phyloP scores from a whole-genome alignment of 1,284 basidiomycete genomes.

The Ustilago xerochloae region DNA sequence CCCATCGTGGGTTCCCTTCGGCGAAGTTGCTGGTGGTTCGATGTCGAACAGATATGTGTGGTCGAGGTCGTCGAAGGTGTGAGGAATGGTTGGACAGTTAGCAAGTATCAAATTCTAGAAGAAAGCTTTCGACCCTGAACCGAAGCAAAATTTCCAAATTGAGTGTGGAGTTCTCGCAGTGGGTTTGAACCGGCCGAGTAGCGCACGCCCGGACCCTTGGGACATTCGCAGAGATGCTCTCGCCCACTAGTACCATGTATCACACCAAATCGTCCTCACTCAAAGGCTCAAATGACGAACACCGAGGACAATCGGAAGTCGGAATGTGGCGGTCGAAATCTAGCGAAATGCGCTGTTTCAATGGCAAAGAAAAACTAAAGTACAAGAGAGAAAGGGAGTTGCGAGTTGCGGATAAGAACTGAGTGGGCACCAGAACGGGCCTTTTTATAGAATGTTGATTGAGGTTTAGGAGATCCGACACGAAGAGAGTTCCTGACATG shows the following conservation, averaged over 20 bases:
- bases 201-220: neutral
- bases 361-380: slow-evolving; percentile 5
- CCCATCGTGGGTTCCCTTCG: slow-evolving; percentile 4
- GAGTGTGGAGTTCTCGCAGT: neutral
- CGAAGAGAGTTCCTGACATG: too few relatives aligned
- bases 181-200: neutral
- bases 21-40: neutral
- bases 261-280: too few relatives aligned
- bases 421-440: neutral
- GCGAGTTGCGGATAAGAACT: slow-evolving; percentile 6
- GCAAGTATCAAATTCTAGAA: slow-evolving; percentile 5
- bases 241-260: too few relatives aligned
- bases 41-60: neutral
- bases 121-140: neutral
- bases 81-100: neutral
- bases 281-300: too few relatives aligned
- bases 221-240: too few relatives aligned
- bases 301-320: too few relatives aligned
- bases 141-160: neutral
- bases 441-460: neutral
- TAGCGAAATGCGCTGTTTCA: neutral
- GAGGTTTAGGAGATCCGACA: too few relatives aligned
- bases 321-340: too few relatives aligned
- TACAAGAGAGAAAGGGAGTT: slow-evolving; percentile 9
- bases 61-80: neutral